Conservation (phyloP, 2,329 filamentous ascomycete species). For the Mollisia scopiformis region DNA sequence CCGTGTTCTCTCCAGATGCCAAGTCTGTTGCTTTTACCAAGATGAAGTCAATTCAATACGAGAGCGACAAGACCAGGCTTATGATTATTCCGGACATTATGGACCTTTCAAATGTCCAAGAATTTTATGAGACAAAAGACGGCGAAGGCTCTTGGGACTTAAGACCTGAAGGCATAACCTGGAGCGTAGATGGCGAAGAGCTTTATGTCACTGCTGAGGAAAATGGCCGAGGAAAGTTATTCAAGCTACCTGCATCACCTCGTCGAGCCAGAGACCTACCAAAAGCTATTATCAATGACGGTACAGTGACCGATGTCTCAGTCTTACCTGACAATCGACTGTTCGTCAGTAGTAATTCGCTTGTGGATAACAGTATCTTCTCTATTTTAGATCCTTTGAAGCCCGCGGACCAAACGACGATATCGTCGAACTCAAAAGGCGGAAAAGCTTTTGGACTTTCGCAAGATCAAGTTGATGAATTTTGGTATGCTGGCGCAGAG, state of each 20-base stretch:
- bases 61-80: slow-evolving; percentile 75
- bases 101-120: slow-evolving; percentile 59
- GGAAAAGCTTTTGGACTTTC: slow-evolving; percentile 70
- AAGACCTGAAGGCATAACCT: slow-evolving; percentile 58
- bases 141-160: slow-evolving; percentile 66
- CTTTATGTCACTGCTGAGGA: slow-evolving; percentile 78
- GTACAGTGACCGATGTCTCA: slow-evolving; percentile 56
- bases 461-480: slow-evolving; percentile 63
- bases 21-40: slow-evolving; percentile 74
- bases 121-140: slow-evolving; percentile 64
- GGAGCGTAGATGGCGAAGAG: slow-evolving; percentile 60
- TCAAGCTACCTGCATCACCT: slow-evolving; percentile 61
- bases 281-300: slow-evolving; percentile 52
- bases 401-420: slow-evolving; percentile 39
- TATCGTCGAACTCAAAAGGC: slow-evolving; percentile 68
- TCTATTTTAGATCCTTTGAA: slow-evolving; percentile 49
- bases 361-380: slow-evolving; percentile 75
- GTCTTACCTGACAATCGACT: slow-evolving; percentile 55
- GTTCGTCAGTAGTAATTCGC: slow-evolving; percentile 68
- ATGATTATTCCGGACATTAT: slow-evolving; percentile 65
- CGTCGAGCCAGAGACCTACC: slow-evolving; percentile 52
- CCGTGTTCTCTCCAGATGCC: slow-evolving; percentile 76
- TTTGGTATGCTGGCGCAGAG: slow-evolving; percentile 70
- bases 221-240: slow-evolving; percentile 63
- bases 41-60: slow-evolving; percentile 78